phyloP scores from a whole-genome alignment of 2,329 filamentous ascomycete genomes.

The Tricladium varicosporioides region DNA sequence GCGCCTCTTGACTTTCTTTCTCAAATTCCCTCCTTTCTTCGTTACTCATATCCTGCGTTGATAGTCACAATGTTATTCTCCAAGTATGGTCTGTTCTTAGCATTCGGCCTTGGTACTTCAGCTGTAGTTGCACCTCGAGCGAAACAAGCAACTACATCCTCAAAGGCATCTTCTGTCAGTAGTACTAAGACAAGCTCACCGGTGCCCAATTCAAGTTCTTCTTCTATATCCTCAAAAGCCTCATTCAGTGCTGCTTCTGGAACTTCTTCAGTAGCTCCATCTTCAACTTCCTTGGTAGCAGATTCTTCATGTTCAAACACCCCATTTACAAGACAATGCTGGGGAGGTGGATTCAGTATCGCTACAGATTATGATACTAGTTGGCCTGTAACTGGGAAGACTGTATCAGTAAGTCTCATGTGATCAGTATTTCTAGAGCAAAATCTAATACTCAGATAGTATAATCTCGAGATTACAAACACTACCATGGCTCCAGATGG shows the following conservation, averaged over 20 bases:
- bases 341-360: slow-evolving; percentile 13
- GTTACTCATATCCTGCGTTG: not conserved
- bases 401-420: slow-evolving; percentile 7
- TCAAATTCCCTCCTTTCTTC: not conserved
- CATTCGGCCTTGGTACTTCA: not conserved
- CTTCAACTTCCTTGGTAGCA: not conserved
- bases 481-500: slow-evolving; percentile 27
- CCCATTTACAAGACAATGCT: slow-evolving; percentile 12
- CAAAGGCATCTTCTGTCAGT: not conserved
- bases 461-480: slow-evolving; percentile 13
- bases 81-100: not conserved
- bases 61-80: not conserved
- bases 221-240: not conserved
- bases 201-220: not conserved
- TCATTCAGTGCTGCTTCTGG: not conserved
- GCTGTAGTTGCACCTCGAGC: not conserved
- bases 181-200: not conserved
- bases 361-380: slow-evolving; percentile 12
- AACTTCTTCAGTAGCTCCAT: not conserved
- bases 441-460: not conserved
- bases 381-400: slow-evolving; percentile 10
- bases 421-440: not conserved
- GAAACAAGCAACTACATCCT: not conserved
- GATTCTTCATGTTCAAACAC: slow-evolving; percentile 7
- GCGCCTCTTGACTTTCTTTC: not conserved